phyloP scores from a whole-genome alignment of 306 rosid species.

The Dicorynia guianensis region DNA sequence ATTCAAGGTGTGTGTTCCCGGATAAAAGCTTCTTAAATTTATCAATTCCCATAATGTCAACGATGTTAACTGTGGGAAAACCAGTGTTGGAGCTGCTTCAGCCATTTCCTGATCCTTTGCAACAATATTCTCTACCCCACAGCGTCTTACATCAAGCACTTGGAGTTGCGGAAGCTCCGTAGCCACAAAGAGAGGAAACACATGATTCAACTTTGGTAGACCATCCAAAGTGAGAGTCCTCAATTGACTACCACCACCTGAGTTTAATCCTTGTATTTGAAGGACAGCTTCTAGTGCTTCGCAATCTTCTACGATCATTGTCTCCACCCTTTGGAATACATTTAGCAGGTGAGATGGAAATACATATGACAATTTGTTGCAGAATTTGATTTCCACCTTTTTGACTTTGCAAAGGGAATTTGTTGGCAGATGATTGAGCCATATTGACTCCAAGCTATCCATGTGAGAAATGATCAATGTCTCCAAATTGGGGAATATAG shows the following conservation, averaged over 20 bases:
- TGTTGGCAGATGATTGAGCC: neutral
- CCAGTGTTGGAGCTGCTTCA: neutral
- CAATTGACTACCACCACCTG: neutral
- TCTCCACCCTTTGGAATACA: neutral
- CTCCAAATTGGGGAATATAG: neutral
- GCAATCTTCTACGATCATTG: neutral
- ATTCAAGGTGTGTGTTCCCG: neutral
- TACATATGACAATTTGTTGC: neutral
- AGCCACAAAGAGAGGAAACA: slow-evolving; percentile 25
- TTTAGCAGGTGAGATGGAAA: neutral
- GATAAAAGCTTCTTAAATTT: neutral
- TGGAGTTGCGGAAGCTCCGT: slow-evolving; percentile 20
- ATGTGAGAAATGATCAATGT: neutral
- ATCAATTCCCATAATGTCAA: neutral
- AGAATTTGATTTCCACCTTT: neutral
- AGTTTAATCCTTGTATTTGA: neutral
- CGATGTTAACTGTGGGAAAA: slow-evolving; percentile 1
- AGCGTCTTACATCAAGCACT: neutral
- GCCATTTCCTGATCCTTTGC: slow-evolving; percentile 1
- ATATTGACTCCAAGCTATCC: slow-evolving; percentile 18
- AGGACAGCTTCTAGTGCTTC: neutral
- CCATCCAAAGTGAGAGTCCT: neutral
- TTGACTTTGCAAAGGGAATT: neutral
- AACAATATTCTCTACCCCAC: slow-evolving; percentile 20
- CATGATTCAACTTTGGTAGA: slow-evolving; percentile 10